A percentile compares a stretch with the other conserved stretches of the same genome.
These are phyloP conservation scores for Phytopythium kandeliae DNA, from an alignment of 352 stramenopile genomes.

Conservation along the genomic window DNA sequence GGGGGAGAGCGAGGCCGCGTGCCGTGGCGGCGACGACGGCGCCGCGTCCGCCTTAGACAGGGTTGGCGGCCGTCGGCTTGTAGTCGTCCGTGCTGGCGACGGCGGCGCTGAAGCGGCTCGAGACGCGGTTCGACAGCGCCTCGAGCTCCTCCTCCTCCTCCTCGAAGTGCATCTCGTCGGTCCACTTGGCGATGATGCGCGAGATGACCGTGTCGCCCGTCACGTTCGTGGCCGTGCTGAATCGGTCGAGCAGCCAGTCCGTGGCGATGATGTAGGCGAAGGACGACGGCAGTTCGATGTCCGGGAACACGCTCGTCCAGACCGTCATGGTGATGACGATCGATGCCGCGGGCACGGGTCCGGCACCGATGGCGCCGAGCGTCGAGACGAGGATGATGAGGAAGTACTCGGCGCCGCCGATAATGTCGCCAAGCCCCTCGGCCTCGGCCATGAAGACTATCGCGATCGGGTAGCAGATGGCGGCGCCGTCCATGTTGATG, in stretches of 20 bases:
- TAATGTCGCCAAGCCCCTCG: slow-evolving; percentile 10
- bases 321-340: slow-evolving; percentile 23
- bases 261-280: slow-evolving; percentile 18
- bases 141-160: background rate
- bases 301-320: slow-evolving; percentile 18
- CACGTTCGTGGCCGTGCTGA: slow-evolving; percentile 18
- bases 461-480: slow-evolving; percentile 20
- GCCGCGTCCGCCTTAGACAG: background rate
- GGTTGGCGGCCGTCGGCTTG: background rate
- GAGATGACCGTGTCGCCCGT: slow-evolving; percentile 19
- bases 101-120: slow-evolving; percentile 1
- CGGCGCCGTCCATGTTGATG: slow-evolving; percentile 25
- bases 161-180: slow-evolving; percentile 35
- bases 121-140: background rate
- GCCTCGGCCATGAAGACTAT: slow-evolving; percentile 32
- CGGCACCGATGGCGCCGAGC: slow-evolving; percentile 13
- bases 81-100: background rate
- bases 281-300: slow-evolving; percentile 17
- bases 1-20: no score
- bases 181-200: slow-evolving; percentile 61
- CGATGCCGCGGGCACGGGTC: slow-evolving; percentile 11
- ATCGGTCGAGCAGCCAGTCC: slow-evolving; percentile 26
- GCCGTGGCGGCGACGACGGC: no score
- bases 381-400: slow-evolving; percentile 20
- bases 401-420: slow-evolving; percentile 14